These are phyloP conservation scores for Talaromyces stipitatus DNA, from an alignment of 495 filamentous ascomycete genomes.

Conservation along the genomic window DNA sequence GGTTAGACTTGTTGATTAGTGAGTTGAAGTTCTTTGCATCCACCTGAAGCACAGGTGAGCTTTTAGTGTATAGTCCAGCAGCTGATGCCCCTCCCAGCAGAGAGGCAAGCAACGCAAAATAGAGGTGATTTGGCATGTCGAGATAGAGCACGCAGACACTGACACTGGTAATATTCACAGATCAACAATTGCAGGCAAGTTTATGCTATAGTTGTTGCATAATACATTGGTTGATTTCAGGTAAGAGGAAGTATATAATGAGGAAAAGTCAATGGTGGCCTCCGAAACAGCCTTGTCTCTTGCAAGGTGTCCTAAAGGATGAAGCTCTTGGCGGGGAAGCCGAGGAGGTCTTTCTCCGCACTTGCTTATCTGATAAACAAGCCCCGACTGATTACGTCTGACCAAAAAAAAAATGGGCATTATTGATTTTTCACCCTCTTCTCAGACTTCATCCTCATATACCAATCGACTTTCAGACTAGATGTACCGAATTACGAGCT, in stretches of 20 bases:
- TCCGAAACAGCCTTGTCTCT: neutral
- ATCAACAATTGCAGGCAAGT: neutral
- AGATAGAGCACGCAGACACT: constrained; percentile 9
- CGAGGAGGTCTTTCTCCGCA: constrained; percentile 5
- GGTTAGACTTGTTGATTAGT: constrained; percentile 79
- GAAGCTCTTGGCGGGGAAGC: constrained; percentile 33
- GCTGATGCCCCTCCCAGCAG: constrained; percentile 56
- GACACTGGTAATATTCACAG: neutral
- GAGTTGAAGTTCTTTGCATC: constrained; percentile 76
- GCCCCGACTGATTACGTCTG: neutral
- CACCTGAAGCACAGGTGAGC: constrained; percentile 79
- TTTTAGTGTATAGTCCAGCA: constrained; percentile 73
- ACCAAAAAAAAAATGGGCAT: neutral
- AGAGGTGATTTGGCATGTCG: constrained; percentile 13
- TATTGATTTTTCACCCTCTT: neutral
- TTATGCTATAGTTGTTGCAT: neutral
- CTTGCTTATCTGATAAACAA: neutral
- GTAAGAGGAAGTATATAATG: neutral
- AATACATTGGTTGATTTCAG: neutral
- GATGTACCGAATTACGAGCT: constrained; percentile 6
- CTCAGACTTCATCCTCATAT: neutral
- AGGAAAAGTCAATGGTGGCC: neutral
- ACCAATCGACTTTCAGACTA: constrained; percentile 1
- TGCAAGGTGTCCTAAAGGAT: constrained; percentile 39
- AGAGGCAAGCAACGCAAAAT: constrained; percentile 36